A percentile compares a stretch with the other conserved stretches of the same genome.
Evolutionary conservation across 768 basidiomycete genomes (phyloP).

Genomic region (Suillus bovinus): DNA sequence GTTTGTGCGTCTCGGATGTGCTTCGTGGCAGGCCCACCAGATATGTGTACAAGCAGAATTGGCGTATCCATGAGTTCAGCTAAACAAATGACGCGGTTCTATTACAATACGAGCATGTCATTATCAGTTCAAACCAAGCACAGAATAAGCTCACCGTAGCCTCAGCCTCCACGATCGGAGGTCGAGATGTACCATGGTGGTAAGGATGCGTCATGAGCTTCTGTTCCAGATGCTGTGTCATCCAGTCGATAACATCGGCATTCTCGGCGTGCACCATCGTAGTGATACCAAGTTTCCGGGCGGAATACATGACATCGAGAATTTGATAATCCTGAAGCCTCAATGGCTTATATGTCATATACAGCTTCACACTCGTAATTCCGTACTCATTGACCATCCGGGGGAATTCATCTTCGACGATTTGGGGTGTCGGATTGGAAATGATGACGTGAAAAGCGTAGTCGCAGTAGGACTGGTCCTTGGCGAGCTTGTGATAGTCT

Average conservation of each 20-base stretch:
- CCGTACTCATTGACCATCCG: conserved; percentile 33
- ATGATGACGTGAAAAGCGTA: conserved; percentile 37
- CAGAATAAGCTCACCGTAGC: conserved; percentile 9
- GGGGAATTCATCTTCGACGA: conserved; percentile 34
- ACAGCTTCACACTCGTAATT: conserved; percentile 37
- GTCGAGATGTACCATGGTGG: conserved; percentile 22
- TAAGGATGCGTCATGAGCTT: conserved; percentile 22
- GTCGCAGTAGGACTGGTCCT: conserved; percentile 31
- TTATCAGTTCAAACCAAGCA: not conserved
- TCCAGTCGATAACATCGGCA: conserved; percentile 21
- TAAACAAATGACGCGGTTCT: conserved; percentile 18
- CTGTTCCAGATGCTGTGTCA: conserved; percentile 17
- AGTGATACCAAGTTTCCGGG: conserved; percentile 22
- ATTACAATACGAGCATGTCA: not conserved
- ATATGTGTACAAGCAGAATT: conserved; percentile 20
- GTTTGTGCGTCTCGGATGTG: conserved; percentile 21
- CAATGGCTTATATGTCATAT: conserved; percentile 36
- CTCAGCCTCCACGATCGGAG: conserved; percentile 20
- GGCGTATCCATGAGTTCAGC: conserved; percentile 24
- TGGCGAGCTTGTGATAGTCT: conserved; percentile 34
- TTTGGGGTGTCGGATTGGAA: conserved; percentile 32
- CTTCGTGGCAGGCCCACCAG: conserved; percentile 13
- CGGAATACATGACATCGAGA: conserved; percentile 32
- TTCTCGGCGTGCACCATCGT: conserved; percentile 24
- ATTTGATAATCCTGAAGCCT: conserved; percentile 34